Conservation (phyloP, 345 rosid species). For the Sisymbrium altissimum region DNA sequence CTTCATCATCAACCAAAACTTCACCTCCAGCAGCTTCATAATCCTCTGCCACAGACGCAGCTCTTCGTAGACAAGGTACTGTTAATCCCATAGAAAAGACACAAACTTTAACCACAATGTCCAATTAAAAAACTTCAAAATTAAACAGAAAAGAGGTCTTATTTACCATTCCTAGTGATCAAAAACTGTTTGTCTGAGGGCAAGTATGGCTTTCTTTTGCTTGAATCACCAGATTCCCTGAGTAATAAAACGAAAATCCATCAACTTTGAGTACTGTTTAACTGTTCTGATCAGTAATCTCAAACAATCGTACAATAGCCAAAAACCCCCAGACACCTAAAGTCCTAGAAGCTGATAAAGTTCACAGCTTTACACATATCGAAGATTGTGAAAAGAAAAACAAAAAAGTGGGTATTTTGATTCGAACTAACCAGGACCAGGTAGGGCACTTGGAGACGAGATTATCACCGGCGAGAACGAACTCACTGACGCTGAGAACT, state of each 20-base stretch:
- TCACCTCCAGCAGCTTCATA: conserved; percentile 94
- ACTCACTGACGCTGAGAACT: conserved; percentile 85
- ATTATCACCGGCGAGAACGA: conserved; percentile 85
- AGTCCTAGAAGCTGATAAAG: background rate
- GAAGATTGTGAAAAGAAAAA: background rate
- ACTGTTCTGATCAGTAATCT: background rate
- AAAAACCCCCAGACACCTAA: background rate
- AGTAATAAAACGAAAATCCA: background rate
- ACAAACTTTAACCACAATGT: background rate
- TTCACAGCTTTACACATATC: background rate
- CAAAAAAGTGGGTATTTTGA: background rate
- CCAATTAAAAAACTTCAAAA: conserved; percentile 1
- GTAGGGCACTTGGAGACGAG: conserved; percentile 97
- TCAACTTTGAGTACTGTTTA: background rate
- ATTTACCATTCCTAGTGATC: conserved; percentile 81
- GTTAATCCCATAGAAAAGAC: background rate
- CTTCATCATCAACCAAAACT: conserved; percentile 83
- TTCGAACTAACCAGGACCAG: conserved; percentile 72
- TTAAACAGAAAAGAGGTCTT: background rate
- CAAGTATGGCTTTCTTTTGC: conserved; percentile 77
- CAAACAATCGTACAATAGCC: background rate
- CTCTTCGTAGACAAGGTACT: conserved; percentile 91
- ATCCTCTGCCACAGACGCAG: conserved; percentile 85
- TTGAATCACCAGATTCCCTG: conserved; percentile 94
- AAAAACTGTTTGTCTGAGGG: conserved; percentile 80